Percentiles rank a stretch among this genome's conserved stretches.
Evolutionary conservation across 208 protist species (phyloP).

Genomic region (Naegleria fowleri): DNA sequence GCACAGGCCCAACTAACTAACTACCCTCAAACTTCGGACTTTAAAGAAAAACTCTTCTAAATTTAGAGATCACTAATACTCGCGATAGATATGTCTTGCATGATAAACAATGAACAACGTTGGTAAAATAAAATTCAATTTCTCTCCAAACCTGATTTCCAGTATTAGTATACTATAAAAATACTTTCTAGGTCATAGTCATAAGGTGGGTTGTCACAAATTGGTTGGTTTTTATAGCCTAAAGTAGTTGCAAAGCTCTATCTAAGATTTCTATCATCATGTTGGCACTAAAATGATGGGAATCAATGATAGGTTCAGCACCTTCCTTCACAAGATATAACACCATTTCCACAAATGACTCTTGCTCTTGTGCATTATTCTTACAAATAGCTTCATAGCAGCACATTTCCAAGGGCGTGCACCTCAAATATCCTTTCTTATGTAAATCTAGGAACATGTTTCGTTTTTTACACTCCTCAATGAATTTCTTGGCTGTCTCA

Average conservation of each 20-base stretch:
- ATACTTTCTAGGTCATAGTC: too few species aligned
- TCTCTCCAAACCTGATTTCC: too few species aligned
- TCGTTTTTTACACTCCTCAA: neutral
- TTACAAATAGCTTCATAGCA: neutral
- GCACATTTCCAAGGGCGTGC: neutral
- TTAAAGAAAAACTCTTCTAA: too few species aligned
- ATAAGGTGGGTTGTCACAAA: too few species aligned
- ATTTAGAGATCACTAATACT: too few species aligned
- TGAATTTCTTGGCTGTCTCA: neutral
- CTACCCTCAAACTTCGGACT: too few species aligned
- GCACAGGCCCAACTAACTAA: too few species aligned
- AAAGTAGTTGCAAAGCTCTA: neutral
- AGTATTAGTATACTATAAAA: too few species aligned
- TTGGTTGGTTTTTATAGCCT: too few species aligned
- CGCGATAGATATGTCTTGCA: too few species aligned
- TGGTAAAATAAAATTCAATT: too few species aligned
- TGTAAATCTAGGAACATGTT: neutral
- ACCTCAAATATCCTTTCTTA: neutral
- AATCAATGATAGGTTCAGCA: neutral
- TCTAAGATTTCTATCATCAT: neutral
- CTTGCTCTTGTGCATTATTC: neutral
- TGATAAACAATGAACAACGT: too few species aligned
- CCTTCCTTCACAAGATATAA: neutral
- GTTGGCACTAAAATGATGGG: neutral
- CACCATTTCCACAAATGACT: neutral